Base-by-base conservation (phyloP, 2,329 filamentous ascomycete species). In the Trichoderma afroharzianum region DNA sequence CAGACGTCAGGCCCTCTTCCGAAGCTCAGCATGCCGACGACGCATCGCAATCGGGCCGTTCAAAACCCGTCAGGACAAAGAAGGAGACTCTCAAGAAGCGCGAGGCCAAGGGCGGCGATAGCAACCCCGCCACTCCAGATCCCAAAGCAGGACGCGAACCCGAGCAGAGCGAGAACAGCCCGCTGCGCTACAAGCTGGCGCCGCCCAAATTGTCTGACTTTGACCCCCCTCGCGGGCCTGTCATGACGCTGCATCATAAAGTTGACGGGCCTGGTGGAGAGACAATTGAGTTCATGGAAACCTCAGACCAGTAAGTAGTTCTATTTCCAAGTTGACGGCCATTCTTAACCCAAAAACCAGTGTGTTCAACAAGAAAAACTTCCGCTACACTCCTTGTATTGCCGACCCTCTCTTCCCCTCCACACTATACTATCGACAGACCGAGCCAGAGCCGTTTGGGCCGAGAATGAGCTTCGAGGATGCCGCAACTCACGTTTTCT, bases 401-500 rank as follows among this genome's bases (percentile, higher is more conserved):
- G 94, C 94, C 75, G 95, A 98, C 75, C 94, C 94, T 1, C 86
- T 88, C 24, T 97, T 98, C 78, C 91, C 93, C 7, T 93, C 94
- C 74, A 94, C 91, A 74, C 89, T 97, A 77, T 96, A 93, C 84
- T 98, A 97, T 82, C 92, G 95, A 73, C 91, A 94, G 75, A 96
- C 94, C 57, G 96, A 98, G 78, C 89, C 93, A 6, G 90, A 90
- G 72, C 96, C 97, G 0, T 95, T 93, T 77, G 90, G 91, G 36
- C 88, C 96, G 5, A 91, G 94, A 70, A 91, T 99, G 80, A 97
- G 92, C 83, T 97, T 96, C 78, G 95, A 98, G 80, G 96, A 99
- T 81, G 92, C 93, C 39, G 93, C 95, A 39, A 90, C 91, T 11
- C 92, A 93, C 79, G 93, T 98, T 79, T 92, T 92, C 78, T 94